Percentiles rank a stretch among this genome's conserved stretches.
phyloP scores from a whole-genome alignment of 495 filamentous ascomycete genomes.

The Cercophora samala region DNA sequence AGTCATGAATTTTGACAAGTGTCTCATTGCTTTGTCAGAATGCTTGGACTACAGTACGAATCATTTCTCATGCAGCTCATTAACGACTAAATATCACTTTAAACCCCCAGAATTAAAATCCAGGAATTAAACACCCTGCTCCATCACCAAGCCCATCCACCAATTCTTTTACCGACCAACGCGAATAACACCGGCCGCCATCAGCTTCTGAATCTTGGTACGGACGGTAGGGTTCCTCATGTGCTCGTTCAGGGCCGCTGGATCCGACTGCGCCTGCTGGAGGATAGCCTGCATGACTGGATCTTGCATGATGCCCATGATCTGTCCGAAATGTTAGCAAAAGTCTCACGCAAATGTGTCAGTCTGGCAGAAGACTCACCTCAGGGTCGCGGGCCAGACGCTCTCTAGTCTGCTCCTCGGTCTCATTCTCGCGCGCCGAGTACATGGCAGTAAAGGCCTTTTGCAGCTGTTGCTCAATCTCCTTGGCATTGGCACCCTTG shows the following conservation, averaged over 20 bases:
- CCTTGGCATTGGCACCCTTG: slow-evolving; percentile 70
- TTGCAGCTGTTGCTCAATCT: slow-evolving; percentile 92
- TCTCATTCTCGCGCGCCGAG: slow-evolving; percentile 84
- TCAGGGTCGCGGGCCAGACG: slow-evolving; percentile 89
- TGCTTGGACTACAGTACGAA: slow-evolving; percentile 3
- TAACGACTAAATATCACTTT: slow-evolving; percentile 14
- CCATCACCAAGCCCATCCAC: background rate
- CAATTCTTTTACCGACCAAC: slow-evolving; percentile 53
- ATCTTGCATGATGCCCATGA: slow-evolving; percentile 86
- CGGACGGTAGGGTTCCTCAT: slow-evolving; percentile 87
- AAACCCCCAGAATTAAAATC: background rate
- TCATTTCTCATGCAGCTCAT: slow-evolving; percentile 25
- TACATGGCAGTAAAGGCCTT: slow-evolving; percentile 94
- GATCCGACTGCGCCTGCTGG: slow-evolving; percentile 91
- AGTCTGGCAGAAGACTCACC: slow-evolving; percentile 50
- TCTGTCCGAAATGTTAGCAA: slow-evolving; percentile 44
- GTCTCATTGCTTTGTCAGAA: background rate
- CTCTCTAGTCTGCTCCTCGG: slow-evolving; percentile 92
- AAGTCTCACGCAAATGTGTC: background rate
- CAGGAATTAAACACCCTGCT: background rate
- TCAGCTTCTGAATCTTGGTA: slow-evolving; percentile 85
- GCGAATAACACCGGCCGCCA: slow-evolving; percentile 88
- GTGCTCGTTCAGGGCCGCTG: slow-evolving; percentile 87
- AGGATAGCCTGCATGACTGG: slow-evolving; percentile 98
- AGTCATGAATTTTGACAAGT: background rate